Evolutionary conservation across 129 eudicot genomes (phyloP), one percentile per base, ranked within the genome.

Genomic region (Tagetes erecta): DNA sequence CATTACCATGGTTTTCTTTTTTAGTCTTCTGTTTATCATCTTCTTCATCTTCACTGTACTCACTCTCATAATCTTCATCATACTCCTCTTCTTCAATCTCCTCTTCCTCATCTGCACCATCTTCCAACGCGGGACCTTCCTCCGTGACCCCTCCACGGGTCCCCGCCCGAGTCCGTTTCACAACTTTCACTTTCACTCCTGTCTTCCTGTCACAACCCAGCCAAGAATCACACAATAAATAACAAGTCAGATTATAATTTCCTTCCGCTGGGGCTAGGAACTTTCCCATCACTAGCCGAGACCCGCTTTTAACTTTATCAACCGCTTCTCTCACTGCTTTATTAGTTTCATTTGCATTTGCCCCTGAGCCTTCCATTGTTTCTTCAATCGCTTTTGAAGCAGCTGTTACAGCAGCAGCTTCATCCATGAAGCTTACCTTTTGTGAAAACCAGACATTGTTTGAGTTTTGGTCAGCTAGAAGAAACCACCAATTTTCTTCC

Each of bases 21-120:
- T 74, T 84, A 6, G 2, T 42, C 38, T 82, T 34, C 38, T 44
- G 68, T 60, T 77, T 81, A 36, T 44, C 34, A 8, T 72, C 92
- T 11, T 90, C 98, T 68, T 93, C 97, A 71, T 92, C 97, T 77
- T 92, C 98, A 78, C 98, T 94, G 35, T 94, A 94, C 80, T 94
- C 98, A 35, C 98, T 94, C 91, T 90, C 91, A 50, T 83, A 79
- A 59, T 90, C 97, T 63, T 87, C 97, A 31, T 89, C 87, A 14
- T 85, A 81, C 8, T 82, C 91, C 73, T 89, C 96, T 60, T 87
- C 94, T 68, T 91, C 95, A 40, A 36, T 71, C 53, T 86, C 96
- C 78, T 94, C 98, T 39, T 94, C 98, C 70, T 87, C 98, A 36
- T 85, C 96, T 3, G 5, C 81, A 4, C 76, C 96, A 39, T 86